Conservation (phyloP, 768 basidiomycete species). For the Lentinula sp. region DNA sequence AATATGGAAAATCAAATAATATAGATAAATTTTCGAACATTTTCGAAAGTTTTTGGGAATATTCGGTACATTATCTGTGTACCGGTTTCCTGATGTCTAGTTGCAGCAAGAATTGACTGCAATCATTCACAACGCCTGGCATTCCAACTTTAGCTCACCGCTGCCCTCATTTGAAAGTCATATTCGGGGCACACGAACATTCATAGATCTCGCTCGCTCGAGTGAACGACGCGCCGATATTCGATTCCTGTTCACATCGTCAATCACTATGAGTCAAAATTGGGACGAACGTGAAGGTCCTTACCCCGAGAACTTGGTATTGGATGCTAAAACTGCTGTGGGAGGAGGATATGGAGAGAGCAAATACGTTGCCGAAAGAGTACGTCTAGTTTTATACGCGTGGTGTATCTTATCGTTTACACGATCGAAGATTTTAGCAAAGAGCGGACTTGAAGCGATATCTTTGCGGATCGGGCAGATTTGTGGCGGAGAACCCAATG, state of each 20-base stretch:
- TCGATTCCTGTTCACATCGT: conserved; percentile 23
- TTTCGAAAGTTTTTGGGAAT: too few species aligned
- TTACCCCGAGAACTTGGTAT: conserved; percentile 20
- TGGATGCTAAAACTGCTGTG: conserved; percentile 17
- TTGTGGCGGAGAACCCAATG: conserved; percentile 24
- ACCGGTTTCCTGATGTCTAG: too few species aligned
- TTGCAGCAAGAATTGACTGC: conserved; percentile 12
- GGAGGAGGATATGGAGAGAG: conserved; percentile 30
- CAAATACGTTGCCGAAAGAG: conserved; percentile 31
- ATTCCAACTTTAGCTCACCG: conserved; percentile 35
- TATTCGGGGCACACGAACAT: conserved; percentile 28
- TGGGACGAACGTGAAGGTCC: conserved; percentile 16
- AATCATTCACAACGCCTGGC: conserved; percentile 32
- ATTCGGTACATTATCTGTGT: too few species aligned
- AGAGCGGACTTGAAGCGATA: conserved; percentile 23
- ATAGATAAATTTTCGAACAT: too few species aligned
- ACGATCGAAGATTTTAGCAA: conserved; percentile 17
- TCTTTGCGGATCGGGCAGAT: conserved; percentile 32
- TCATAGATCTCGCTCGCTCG: conserved; percentile 23
- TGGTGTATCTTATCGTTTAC: background rate
- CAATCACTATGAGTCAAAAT: conserved; percentile 17
- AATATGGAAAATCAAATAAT: too few species aligned
- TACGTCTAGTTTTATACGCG: conserved; percentile 7
- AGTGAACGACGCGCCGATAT: conserved; percentile 8
- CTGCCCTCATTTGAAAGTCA: conserved; percentile 33